phyloP scores from a whole-genome alignment of 75 land plant species.

The Picea glauca region DNA sequence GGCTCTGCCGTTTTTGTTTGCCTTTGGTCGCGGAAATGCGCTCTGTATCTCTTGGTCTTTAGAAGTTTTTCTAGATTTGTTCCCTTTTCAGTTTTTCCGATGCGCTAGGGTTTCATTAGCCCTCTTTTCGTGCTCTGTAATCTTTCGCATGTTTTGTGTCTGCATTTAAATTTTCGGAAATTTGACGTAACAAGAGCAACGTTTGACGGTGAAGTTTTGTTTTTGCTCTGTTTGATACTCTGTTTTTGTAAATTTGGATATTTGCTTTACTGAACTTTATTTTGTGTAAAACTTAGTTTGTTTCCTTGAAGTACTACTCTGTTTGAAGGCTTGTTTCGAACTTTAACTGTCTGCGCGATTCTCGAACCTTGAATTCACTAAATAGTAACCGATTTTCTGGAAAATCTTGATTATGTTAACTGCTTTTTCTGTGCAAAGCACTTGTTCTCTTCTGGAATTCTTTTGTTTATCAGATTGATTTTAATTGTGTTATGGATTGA shows the following conservation, averaged over 20 bases:
- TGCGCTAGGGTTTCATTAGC: conserved; percentile 7
- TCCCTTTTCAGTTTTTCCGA: neutral
- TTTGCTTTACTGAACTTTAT: neutral
- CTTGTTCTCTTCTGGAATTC: no score
- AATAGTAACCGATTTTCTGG: no score
- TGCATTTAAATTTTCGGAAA: neutral
- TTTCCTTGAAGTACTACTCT: neutral
- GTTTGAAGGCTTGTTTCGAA: no score
- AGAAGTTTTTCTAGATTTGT: neutral
- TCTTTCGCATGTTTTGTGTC: neutral
- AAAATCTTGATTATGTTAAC: no score
- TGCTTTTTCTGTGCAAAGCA: no score
- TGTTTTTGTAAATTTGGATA: neutral
- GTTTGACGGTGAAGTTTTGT: neutral
- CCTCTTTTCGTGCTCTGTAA: neutral
- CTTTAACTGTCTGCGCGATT: no score
- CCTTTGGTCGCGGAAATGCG: neutral
- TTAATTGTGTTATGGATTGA: no score
- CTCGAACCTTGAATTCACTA: no score
- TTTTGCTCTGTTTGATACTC: neutral
- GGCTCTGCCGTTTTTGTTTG: neutral
- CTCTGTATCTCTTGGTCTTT: neutral
- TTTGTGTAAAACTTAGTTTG: neutral
- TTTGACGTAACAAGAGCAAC: neutral
- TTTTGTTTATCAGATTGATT: no score